These are phyloP conservation scores for Kickxella alabastrina DNA, from an alignment of 192 early-diverging fungal genomes.

Conservation along the genomic window DNA sequence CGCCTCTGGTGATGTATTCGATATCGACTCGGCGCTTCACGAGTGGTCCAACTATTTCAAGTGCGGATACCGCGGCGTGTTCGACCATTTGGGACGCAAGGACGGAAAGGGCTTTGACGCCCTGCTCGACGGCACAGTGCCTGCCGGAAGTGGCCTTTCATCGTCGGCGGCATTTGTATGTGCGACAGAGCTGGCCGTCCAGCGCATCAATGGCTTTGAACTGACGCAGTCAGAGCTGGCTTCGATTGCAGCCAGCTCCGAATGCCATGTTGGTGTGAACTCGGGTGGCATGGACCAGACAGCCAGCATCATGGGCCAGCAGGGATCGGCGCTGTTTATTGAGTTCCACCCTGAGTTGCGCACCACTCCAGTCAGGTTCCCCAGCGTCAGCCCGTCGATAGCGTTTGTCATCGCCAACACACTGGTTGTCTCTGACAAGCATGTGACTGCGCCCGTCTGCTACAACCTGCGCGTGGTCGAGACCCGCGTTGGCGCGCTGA, in stretches of 20 bases:
- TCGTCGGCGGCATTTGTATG: slow-evolving; percentile 87
- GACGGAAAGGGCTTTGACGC: slow-evolving; percentile 55
- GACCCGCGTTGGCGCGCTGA: slow-evolving; percentile 71
- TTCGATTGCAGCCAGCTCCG: slow-evolving; percentile 70
- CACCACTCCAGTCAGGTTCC: slow-evolving; percentile 62
- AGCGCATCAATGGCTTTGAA: slow-evolving; percentile 29
- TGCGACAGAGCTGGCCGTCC: slow-evolving; percentile 67
- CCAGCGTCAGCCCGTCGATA: slow-evolving; percentile 50
- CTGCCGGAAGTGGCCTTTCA: slow-evolving; percentile 84
- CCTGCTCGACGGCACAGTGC: slow-evolving; percentile 78
- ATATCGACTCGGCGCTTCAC: slow-evolving; percentile 64
- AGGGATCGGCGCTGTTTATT: slow-evolving; percentile 72
- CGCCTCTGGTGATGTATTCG: slow-evolving; percentile 42
- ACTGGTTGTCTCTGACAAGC: slow-evolving; percentile 79
- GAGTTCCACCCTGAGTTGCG: slow-evolving; percentile 76
- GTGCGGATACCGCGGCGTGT: slow-evolving; percentile 66
- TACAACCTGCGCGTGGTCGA: slow-evolving; percentile 95
- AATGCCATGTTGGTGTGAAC: slow-evolving; percentile 81
- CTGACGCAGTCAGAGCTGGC: slow-evolving; percentile 42
- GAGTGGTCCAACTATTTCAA: slow-evolving; percentile 93
- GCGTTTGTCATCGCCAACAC: slow-evolving; percentile 91
- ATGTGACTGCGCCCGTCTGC: slow-evolving; percentile 76
- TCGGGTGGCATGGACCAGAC: slow-evolving; percentile 86
- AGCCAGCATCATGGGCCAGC: slow-evolving; percentile 78
- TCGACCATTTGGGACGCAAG: slow-evolving; percentile 31